Evolutionary conservation across 1,284 basidiomycete species (phyloP), one percentile per base, ranked within the genome.

Genomic region (Sphagnurus paluster): DNA sequence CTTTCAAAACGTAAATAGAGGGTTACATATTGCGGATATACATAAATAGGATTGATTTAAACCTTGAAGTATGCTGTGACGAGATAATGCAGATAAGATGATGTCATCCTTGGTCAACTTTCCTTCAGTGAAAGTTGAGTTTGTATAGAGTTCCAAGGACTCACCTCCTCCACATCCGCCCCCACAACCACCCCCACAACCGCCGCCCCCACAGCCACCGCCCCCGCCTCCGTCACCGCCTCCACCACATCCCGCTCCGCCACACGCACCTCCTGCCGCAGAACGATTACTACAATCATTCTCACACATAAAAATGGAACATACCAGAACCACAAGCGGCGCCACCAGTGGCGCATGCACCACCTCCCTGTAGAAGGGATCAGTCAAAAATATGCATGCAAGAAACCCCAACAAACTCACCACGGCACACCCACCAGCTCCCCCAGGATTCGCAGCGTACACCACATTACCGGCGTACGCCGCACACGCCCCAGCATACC

Each of bases 401-500:
- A 14, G 17, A 5, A 11, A n/a, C 4, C 19, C 29, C 8, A 20
- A 38, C 39, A 30, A 9, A 10, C 45, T 28, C 39, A 46, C 44
- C 23, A 16, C 44, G 14, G 44, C 38, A 23, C 38, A 46, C 8
- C 38, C 38, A 2, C 42, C 33, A 13, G 17, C n/a, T 11, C 38
- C 38, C 16, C 33, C 32, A 1, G 11, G 25, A 24, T 25, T 33
- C 16, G 33, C 13, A 14, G 17, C 29, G 35, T 37, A 20, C 26
- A 46, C 38, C 21, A 49, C 45, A 17, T 20, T 41, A 19, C 42
- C 39, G 4, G 34, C 14, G 23, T 43, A 41, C 14, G 38, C 45
- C 6, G 25, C 42, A 33, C 45, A 47, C n/a, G 41, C 42, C 5
- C 11, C 32, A 21, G 8, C 33, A 33, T 16, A 19, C 16, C 21